Base-by-base conservation (phyloP, 352 stramenopile species). In the Globisporangium spiculum region DNA sequence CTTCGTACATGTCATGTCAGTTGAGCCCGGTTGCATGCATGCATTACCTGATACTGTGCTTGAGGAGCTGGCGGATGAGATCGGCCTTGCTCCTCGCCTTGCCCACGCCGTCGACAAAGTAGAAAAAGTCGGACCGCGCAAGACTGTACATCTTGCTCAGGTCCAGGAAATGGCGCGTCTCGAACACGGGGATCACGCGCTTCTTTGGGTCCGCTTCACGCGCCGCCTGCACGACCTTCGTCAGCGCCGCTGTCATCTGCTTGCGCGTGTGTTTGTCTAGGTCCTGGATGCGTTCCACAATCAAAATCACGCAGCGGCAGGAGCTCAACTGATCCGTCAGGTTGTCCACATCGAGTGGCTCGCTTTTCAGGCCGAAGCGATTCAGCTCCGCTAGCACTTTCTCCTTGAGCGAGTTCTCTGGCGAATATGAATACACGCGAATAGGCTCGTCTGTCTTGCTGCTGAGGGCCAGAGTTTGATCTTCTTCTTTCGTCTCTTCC, bases 141-240 rank as follows among this genome's bases (percentile, higher is more conserved):
- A 93, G 74, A 20, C 77, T 91, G 72, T 93, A 93, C 68, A 91
- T 74, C 55, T 91, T 89, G 73, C 83, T 91, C 27, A 91, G 76
- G 61, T 89, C 83, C 6, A 93, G 53, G 32, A 89, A 88, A 60
- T 93, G 86, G 30, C 46, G 62, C 24, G 83, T 79, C 38, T 84
- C 78, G 4, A 90, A 66, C 14, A 93, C 72, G 0, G 85, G 83
- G 9, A 89, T 75, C 32, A 93, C 81, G 12, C 65, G 78, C 56
- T 75, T 77, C 20, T 66, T 52, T 4, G 71, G 75, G 18, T 27
- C 69, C 3, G 71, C n/a, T 14, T 63, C 67, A 22, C 76, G 70
- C 3, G 75, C 73, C n/a, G 66, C 75, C 18, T 65, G 75, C 18
- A 91, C 71, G 46, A 90, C 70, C 3, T 56, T 69, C 3, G 69